Evolutionary conservation across 2,329 filamentous ascomycete species (phyloP).

Genomic region (Cladobotryum protrusum): DNA sequence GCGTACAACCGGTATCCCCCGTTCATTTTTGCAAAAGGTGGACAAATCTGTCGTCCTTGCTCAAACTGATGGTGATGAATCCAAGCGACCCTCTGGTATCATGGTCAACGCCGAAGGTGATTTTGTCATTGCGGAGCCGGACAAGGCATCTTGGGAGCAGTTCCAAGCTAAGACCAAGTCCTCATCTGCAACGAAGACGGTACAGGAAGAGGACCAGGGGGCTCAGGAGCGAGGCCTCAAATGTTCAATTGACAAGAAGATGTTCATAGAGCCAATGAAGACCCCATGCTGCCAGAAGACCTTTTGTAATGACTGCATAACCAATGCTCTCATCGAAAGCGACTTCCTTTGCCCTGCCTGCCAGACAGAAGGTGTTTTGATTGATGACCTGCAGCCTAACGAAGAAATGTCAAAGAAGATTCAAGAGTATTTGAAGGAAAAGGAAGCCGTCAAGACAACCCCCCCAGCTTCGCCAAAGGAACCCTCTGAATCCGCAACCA

Average conservation of each 20-base stretch:
- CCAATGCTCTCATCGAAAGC: slow-evolving; percentile 96
- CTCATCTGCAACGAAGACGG: slow-evolving; percentile 72
- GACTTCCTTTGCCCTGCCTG: slow-evolving; percentile 95
- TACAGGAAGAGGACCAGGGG: slow-evolving; percentile 74
- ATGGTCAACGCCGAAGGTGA: slow-evolving; percentile 98
- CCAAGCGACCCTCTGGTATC: slow-evolving; percentile 79
- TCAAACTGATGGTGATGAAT: slow-evolving; percentile 70
- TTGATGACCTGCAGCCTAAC: slow-evolving; percentile 84
- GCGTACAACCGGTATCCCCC: slow-evolving; percentile 92
- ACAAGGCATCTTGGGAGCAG: slow-evolving; percentile 93
- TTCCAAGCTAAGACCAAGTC: slow-evolving; percentile 93
- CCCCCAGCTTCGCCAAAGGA: slow-evolving; percentile 27
- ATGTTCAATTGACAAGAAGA: slow-evolving; percentile 93
- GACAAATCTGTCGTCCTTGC: slow-evolving; percentile 77
- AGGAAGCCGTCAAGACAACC: slow-evolving; percentile 43
- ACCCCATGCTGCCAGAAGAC: slow-evolving; percentile 97
- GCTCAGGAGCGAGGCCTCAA: slow-evolving; percentile 82
- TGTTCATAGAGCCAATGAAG: slow-evolving; percentile 98
- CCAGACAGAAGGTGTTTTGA: slow-evolving; percentile 81
- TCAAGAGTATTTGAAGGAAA: slow-evolving; percentile 62
- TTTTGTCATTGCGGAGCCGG: slow-evolving; percentile 92
- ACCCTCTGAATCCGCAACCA: slow-evolving; percentile 11
- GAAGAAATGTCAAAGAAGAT: slow-evolving; percentile 73
- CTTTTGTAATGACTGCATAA: slow-evolving; percentile 99
- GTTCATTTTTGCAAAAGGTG: slow-evolving; percentile 90